Evolutionary conservation across 2,329 filamentous ascomycete species (phyloP).

Genomic region (Tolypocladium sp.): DNA sequence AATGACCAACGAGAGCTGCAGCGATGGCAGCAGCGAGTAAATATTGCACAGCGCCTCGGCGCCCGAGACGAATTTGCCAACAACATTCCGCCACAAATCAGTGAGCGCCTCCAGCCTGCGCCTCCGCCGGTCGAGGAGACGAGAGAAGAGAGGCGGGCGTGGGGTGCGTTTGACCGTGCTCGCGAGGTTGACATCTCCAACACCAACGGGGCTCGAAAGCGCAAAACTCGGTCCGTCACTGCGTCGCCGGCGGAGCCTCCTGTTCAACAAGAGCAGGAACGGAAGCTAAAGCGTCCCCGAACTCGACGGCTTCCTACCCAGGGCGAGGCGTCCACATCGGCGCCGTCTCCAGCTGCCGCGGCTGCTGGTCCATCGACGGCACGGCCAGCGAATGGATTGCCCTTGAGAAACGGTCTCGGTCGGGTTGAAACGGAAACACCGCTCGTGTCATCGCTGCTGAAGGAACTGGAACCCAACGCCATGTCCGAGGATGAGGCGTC

Average conservation of each 20-base stretch:
- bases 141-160: slow-evolving; percentile 72
- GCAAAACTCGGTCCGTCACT: slow-evolving; percentile 62
- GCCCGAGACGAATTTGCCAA: slow-evolving; percentile 63
- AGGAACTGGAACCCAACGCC: slow-evolving; percentile 69
- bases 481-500: slow-evolving; percentile 46
- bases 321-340: slow-evolving; percentile 36
- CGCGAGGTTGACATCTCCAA: slow-evolving; percentile 54
- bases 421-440: slow-evolving; percentile 50
- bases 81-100: slow-evolving; percentile 46
- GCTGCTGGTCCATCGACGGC: slow-evolving; percentile 17
- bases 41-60: slow-evolving; percentile 72
- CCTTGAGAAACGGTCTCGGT: slow-evolving; percentile 13
- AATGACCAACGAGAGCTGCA: slow-evolving; percentile 51
- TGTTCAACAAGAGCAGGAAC: slow-evolving; percentile 54
- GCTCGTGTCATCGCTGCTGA: slow-evolving; percentile 77
- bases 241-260: slow-evolving; percentile 60
- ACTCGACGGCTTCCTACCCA: slow-evolving; percentile 55
- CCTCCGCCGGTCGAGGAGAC: slow-evolving; percentile 56
- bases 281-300: slow-evolving; percentile 79
- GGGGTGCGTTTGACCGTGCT: slow-evolving; percentile 84
- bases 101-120: slow-evolving; percentile 49
- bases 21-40: slow-evolving; percentile 76
- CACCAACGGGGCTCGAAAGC: slow-evolving; percentile 52
- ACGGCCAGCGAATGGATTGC: slow-evolving; percentile 10
- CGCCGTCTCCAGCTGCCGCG: slow-evolving; percentile 18